Conservation (phyloP, 2,329 filamentous ascomycete species). For the Calonectria pauciramosa region DNA sequence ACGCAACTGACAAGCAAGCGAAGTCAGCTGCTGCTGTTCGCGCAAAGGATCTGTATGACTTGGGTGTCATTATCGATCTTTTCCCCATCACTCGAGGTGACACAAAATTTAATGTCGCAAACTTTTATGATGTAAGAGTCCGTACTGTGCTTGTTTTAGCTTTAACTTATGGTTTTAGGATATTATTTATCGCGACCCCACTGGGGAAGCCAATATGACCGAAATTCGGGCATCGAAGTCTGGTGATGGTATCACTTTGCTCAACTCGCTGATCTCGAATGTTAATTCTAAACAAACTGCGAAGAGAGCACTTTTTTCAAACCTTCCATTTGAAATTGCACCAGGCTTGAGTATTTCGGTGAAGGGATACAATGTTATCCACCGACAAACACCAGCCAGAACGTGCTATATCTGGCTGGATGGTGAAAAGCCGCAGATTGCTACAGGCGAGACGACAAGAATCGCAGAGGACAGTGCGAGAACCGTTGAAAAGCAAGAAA, state of each 20-base stretch:
- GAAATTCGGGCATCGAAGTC: constrained; percentile 75
- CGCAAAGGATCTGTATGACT: constrained; percentile 94
- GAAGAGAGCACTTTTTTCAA: constrained; percentile 88
- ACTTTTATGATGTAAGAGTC: constrained; percentile 86
- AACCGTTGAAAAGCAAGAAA: constrained; percentile 83
- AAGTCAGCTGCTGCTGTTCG: constrained; percentile 85
- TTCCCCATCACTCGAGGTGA: constrained; percentile 86
- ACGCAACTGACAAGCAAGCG: constrained; percentile 77
- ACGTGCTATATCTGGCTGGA: constrained; percentile 91
- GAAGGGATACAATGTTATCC: constrained; percentile 92
- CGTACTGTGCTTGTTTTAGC: neutral
- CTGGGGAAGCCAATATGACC: constrained; percentile 72
- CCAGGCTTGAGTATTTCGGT: constrained; percentile 89
- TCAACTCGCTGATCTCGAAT: constrained; percentile 85
- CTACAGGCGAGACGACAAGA: constrained; percentile 78
- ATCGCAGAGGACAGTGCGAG: constrained; percentile 84
- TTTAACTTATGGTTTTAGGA: constrained; percentile 66
- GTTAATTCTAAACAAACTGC: constrained; percentile 92
- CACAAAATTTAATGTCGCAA: constrained; percentile 81
- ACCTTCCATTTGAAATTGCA: constrained; percentile 88
- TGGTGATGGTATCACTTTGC: constrained; percentile 81
- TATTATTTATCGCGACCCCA: constrained; percentile 87
- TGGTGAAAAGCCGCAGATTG: constrained; percentile 88
- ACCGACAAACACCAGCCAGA: constrained; percentile 83
- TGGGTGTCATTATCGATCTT: constrained; percentile 91